A percentile compares a stretch with the other conserved stretches of the same genome.
phyloP scores from a whole-genome alignment of 805 yeast genomes.

The Wickerhamomyces mucosus region DNA sequence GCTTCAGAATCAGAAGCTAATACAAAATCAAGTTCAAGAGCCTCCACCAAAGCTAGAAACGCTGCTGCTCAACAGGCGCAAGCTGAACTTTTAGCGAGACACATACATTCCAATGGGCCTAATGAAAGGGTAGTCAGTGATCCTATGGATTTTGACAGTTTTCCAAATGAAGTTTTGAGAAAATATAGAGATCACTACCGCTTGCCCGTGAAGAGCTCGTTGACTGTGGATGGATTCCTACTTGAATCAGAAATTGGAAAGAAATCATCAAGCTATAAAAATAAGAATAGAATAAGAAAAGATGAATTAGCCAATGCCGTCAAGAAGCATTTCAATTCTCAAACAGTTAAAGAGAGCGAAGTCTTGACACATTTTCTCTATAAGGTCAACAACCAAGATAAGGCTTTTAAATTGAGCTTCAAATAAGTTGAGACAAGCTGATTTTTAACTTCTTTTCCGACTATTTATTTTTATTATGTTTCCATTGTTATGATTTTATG shows the following conservation, averaged over 20 bases:
- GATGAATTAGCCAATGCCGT: slow-evolving; percentile 49
- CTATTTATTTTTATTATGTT: background rate
- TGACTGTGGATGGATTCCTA: slow-evolving; percentile 60
- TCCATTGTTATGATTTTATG: background rate
- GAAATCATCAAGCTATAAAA: slow-evolving; percentile 40
- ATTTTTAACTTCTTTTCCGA: no score
- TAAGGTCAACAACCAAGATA: slow-evolving; percentile 64
- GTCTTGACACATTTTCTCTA: slow-evolving; percentile 83
- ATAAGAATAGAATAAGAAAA: slow-evolving; percentile 41
- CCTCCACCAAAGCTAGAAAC: slow-evolving; percentile 49
- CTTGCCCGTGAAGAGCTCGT: slow-evolving; percentile 47
- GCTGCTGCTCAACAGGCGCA: slow-evolving; percentile 61
- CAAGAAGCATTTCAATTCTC: slow-evolving; percentile 56
- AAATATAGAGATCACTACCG: slow-evolving; percentile 56
- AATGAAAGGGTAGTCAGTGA: slow-evolving; percentile 39
- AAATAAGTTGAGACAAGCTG: slow-evolving; percentile 3
- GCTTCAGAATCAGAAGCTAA: slow-evolving; percentile 17
- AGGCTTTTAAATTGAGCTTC: slow-evolving; percentile 32
- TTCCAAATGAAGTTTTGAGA: slow-evolving; percentile 56
- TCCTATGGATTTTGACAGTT: slow-evolving; percentile 60
- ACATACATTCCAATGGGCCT: slow-evolving; percentile 69
- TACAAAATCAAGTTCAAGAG: slow-evolving; percentile 23
- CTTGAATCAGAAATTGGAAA: slow-evolving; percentile 66
- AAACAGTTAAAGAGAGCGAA: slow-evolving; percentile 69
- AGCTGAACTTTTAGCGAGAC: slow-evolving; percentile 55